Percentiles rank a stretch among this genome's conserved stretches.
phyloP scores from a whole-genome alignment of 148 eudicot species.

The Vaccinium macrocarpon region DNA sequence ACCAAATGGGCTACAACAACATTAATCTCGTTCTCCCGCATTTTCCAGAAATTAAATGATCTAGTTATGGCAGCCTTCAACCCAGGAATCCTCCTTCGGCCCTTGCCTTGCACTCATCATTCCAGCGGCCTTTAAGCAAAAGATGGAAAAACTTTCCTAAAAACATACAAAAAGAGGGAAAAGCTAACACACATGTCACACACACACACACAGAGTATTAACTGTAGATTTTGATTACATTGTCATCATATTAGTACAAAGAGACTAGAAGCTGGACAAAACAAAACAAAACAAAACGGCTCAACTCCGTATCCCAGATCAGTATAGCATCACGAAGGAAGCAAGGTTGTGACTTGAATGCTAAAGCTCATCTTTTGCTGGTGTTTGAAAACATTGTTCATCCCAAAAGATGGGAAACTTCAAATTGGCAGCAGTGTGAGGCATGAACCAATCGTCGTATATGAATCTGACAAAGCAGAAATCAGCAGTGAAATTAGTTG shows the following conservation, averaged over 20 bases:
- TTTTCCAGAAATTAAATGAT: background rate
- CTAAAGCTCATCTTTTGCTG: constrained; percentile 73
- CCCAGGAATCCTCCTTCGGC: background rate
- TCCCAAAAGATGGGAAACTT: constrained; percentile 85
- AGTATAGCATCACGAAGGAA: background rate
- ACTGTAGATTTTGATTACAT: too few relatives aligned
- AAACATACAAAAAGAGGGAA: too few relatives aligned
- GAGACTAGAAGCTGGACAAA: too few relatives aligned
- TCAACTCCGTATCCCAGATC: background rate
- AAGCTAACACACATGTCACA: too few relatives aligned
- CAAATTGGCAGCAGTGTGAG: constrained; percentile 76
- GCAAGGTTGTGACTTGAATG: constrained; percentile 10
- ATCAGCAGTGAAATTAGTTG: background rate
- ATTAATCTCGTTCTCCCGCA: background rate
- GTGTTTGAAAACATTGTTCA: constrained; percentile 51
- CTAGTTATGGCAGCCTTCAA: background rate
- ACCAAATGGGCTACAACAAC: background rate
- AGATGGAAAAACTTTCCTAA: too few relatives aligned
- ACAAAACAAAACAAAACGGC: too few relatives aligned
- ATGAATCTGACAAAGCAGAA: constrained; percentile 51
- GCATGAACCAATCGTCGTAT: constrained; percentile 83
- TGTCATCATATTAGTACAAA: too few relatives aligned
- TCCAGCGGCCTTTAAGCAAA: background rate
- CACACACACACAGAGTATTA: too few relatives aligned
- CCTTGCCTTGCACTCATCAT: background rate